Evolutionary conservation across 352 stramenopile genomes (phyloP).

Genomic region (Phytophthora pseudosyringae): DNA sequence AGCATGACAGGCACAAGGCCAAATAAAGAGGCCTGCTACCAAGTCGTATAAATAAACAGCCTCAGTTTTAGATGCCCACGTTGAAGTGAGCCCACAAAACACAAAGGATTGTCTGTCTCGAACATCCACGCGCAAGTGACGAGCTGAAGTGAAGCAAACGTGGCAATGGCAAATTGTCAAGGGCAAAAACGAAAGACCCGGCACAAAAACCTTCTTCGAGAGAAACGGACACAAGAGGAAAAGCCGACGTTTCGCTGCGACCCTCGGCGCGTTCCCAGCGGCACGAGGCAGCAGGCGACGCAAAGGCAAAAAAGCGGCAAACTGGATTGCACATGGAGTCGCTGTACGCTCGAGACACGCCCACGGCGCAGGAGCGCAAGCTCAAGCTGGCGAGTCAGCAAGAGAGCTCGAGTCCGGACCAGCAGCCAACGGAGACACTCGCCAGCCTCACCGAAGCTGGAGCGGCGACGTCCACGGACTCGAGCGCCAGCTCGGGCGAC

Average conservation of each 20-base stretch:
- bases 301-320: too few species aligned
- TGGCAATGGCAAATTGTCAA: too few species aligned
- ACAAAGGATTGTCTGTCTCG: too few species aligned
- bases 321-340: conserved; percentile 31
- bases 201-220: too few species aligned
- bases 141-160: too few species aligned
- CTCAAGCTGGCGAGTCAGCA: conserved; percentile 15
- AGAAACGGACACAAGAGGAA: neutral
- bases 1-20: conserved; percentile 5
- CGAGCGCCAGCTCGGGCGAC: conserved; percentile 12
- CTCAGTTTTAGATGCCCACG: neutral
- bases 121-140: too few species aligned
- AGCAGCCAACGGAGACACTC: conserved; percentile 11
- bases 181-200: too few species aligned
- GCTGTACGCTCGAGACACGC: conserved; percentile 41
- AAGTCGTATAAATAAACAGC: conserved; percentile 25
- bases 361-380: conserved; percentile 31
- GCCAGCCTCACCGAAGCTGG: conserved; percentile 5
- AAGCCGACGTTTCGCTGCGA: conserved; percentile 31
- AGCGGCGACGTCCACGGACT: conserved; percentile 2
- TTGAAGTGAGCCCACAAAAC: too few species aligned
- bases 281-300: too few species aligned
- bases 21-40: conserved; percentile 5
- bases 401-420: neutral
- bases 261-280: conserved; percentile 2